A percentile compares a stretch with the other conserved stretches of the same genome.
phyloP scores from a whole-genome alignment of 208 protist genomes.

The Wallacemonas collosoma region DNA sequence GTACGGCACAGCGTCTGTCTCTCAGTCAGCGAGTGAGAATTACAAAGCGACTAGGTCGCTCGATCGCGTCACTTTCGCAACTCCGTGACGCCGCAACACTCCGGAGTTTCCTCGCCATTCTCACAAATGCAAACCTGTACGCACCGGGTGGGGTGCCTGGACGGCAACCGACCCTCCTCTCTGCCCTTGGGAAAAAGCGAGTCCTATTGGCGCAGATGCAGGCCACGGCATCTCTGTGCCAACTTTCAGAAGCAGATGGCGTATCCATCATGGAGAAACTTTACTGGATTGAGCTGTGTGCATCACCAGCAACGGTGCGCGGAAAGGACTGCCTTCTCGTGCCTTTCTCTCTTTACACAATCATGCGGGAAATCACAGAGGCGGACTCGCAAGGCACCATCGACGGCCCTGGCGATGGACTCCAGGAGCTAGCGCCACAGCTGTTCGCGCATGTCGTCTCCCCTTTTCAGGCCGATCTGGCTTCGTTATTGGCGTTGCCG shows the following conservation, averaged over 20 bases:
- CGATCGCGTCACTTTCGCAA: constrained; percentile 1
- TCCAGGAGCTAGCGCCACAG: constrained; percentile 21
- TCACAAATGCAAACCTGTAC: background rate
- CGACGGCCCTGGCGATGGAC: background rate
- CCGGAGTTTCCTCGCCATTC: constrained; percentile 1
- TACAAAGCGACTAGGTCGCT: constrained; percentile 1
- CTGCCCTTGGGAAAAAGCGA: constrained; percentile 3
- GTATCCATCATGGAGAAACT: constrained; percentile 32
- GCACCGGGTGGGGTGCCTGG: background rate
- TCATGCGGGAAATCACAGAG: constrained; percentile 14
- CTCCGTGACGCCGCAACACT: constrained; percentile 3
- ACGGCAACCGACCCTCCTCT: background rate
- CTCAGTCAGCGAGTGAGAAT: constrained; percentile 1
- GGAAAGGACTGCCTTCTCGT: constrained; percentile 12
- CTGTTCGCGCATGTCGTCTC: constrained; percentile 23
- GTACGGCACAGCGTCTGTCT: background rate
- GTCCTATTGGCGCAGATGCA: constrained; percentile 1
- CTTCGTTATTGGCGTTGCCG: background rate
- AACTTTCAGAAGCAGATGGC: constrained; percentile 19
- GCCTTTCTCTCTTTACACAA: constrained; percentile 24
- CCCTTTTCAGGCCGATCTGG: constrained; percentile 23
- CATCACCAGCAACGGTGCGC: background rate
- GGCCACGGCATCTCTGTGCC: constrained; percentile 14
- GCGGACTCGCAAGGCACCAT: background rate
- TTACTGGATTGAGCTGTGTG: constrained; percentile 22